These are phyloP conservation scores for Pseudoperonospora humuli DNA, from an alignment of 352 stramenopile species.

Conservation along the genomic window DNA sequence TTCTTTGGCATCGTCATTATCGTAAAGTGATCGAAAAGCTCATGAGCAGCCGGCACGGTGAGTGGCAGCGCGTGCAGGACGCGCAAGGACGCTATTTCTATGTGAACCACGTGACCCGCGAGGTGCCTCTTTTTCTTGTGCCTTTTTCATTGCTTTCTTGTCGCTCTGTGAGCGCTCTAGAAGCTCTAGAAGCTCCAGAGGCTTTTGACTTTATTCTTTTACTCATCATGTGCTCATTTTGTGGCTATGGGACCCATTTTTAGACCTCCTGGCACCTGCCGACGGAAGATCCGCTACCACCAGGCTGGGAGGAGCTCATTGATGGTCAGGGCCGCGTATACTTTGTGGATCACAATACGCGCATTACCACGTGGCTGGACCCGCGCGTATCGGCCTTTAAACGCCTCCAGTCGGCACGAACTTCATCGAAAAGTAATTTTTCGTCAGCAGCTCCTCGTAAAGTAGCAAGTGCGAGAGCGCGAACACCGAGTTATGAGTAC, in stretches of 20 bases:
- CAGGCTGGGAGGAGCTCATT: constrained; percentile 75
- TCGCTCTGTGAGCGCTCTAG: constrained; percentile 1
- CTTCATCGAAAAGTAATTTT: constrained; percentile 2
- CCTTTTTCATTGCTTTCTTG: neutral
- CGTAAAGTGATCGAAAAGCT: constrained; percentile 4
- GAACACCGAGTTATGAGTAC: constrained; percentile 19
- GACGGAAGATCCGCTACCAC: constrained; percentile 52
- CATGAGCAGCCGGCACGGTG: constrained; percentile 31
- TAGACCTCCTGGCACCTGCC: constrained; percentile 80
- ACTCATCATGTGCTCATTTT: constrained; percentile 1
- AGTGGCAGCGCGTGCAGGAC: constrained; percentile 77
- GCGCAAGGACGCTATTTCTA: constrained; percentile 81
- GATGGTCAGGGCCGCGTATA: constrained; percentile 68
- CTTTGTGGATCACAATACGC: constrained; percentile 77
- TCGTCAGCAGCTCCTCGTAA: neutral
- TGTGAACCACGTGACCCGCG: constrained; percentile 72
- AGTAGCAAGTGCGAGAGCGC: neutral
- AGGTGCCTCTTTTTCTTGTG: constrained; percentile 33
- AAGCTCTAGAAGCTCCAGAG: neutral
- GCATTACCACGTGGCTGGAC: constrained; percentile 74
- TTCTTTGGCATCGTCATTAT: constrained; percentile 5
- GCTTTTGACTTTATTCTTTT: neutral
- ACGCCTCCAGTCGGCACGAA: constrained; percentile 13
- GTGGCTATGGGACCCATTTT: neutral
- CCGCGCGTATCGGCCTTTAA: constrained; percentile 36